Percentiles rank a stretch among this genome's conserved stretches.
These are phyloP conservation scores for Eucalyptus regnans DNA, from an alignment of 345 rosid genomes.

Conservation along the genomic window DNA sequence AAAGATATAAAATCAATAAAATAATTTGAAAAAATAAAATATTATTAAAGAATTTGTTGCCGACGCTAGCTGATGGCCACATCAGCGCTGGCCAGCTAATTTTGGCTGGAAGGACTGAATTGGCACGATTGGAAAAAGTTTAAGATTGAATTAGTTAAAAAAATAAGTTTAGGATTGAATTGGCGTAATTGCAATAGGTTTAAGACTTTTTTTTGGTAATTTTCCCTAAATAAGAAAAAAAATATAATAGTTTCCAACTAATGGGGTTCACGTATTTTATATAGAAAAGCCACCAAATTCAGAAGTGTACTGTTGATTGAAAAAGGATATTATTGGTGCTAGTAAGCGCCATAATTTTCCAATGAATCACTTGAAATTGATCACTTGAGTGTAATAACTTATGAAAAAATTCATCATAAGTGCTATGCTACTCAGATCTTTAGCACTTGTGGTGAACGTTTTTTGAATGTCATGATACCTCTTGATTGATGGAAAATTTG, in stretches of 20 bases:
- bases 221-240: neutral
- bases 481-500: neutral
- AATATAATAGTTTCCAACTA: neutral
- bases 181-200: no score
- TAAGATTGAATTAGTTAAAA: no score
- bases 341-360: neutral
- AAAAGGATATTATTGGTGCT: neutral
- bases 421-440: neutral
- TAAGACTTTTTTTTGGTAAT: no score
- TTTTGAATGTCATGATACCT: neutral
- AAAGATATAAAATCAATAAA: no score
- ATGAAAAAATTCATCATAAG: neutral
- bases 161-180: no score
- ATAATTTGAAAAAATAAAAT: no score
- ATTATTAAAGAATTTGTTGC: no score
- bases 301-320: neutral
- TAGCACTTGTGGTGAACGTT: neutral
- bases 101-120: no score
- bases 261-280: neutral
- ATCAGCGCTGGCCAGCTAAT: no score
- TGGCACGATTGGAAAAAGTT: no score
- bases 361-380: neutral
- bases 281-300: neutral
- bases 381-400: neutral
- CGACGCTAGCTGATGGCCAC: no score